Percentiles rank a stretch among this genome's conserved stretches.
Conservation (phyloP, 352 stramenopile species). For the Phytophthora agathidicida region DNA sequence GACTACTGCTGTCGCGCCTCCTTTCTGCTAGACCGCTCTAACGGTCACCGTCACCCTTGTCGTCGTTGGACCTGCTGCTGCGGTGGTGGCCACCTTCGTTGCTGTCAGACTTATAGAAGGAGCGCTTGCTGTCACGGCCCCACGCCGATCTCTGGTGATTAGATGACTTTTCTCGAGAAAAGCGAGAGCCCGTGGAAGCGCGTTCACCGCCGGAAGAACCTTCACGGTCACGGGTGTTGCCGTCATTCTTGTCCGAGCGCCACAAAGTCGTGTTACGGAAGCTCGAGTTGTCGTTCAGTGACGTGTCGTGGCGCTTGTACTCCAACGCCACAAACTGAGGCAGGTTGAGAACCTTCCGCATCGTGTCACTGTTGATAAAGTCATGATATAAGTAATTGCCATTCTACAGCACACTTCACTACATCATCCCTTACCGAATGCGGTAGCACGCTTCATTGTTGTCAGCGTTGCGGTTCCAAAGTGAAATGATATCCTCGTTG, state of each 20-base stretch:
- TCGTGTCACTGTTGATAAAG: slow-evolving; percentile 67
- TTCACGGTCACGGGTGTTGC: slow-evolving; percentile 35
- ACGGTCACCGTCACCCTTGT: slow-evolving; percentile 30
- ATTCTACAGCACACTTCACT: not conserved
- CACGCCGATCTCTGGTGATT: slow-evolving; percentile 55
- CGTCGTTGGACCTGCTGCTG: slow-evolving; percentile 41
- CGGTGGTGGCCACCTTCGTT: slow-evolving; percentile 37
- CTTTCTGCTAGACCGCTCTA: slow-evolving; percentile 8
- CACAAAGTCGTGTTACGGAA: slow-evolving; percentile 85
- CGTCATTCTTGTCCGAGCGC: slow-evolving; percentile 63
- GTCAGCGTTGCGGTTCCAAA: slow-evolving; percentile 95
- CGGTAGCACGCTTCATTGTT: slow-evolving; percentile 90
- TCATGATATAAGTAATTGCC: not conserved
- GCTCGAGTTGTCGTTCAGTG: slow-evolving; percentile 81
- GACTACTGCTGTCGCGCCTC: slow-evolving; percentile 3
- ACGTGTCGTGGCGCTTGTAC: slow-evolving; percentile 92
- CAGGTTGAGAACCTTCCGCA: slow-evolving; percentile 91
- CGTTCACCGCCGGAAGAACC: slow-evolving; percentile 23
- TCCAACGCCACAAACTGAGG: slow-evolving; percentile 92
- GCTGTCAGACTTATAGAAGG: slow-evolving; percentile 56
- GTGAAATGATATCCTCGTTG: slow-evolving; percentile 94
- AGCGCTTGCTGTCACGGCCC: slow-evolving; percentile 66
- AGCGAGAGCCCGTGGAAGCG: slow-evolving; percentile 47
- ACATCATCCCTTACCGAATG: slow-evolving; percentile 57
- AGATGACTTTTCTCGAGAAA: slow-evolving; percentile 56